These are phyloP conservation scores for Xylaria scruposa DNA, from an alignment of 495 filamentous ascomycete species.

Conservation along the genomic window DNA sequence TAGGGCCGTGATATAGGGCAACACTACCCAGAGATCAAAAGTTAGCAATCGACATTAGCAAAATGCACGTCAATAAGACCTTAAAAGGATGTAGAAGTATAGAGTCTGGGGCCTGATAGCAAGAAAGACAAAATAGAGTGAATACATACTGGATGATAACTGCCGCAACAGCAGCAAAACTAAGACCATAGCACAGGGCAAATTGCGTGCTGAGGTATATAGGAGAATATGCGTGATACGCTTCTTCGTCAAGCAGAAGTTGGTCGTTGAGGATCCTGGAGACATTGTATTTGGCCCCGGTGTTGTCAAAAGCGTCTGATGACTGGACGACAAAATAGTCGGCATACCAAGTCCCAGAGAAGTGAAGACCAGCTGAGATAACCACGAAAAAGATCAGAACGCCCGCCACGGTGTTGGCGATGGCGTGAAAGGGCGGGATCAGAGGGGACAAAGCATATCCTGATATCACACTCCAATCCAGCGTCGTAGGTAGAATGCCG, in stretches of 20 bases:
- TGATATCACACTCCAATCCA: conserved; percentile 71
- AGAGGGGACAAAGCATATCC: conserved; percentile 71
- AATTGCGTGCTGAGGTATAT: conserved; percentile 68
- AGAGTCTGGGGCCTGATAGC: background rate
- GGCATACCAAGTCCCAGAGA: conserved; percentile 69
- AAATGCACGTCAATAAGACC: too few species aligned
- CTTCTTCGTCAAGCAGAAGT: conserved; percentile 56
- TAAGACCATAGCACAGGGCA: conserved; percentile 68
- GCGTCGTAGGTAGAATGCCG: conserved; percentile 61
- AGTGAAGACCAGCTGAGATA: conserved; percentile 63
- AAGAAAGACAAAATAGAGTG: too few species aligned
- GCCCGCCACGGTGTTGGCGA: conserved; percentile 64
- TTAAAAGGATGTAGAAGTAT: background rate
- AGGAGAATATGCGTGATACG: conserved; percentile 65
- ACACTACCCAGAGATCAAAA: conserved; percentile 31
- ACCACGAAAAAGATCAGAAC: conserved; percentile 61
- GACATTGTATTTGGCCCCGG: conserved; percentile 62
- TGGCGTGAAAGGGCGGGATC: conserved; percentile 72
- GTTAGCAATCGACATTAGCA: background rate
- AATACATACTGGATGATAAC: conserved; percentile 59
- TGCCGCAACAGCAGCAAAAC: conserved; percentile 71
- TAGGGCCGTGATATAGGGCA: conserved; percentile 66
- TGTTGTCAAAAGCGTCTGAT: conserved; percentile 66
- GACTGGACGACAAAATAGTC: conserved; percentile 63
- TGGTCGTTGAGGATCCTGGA: conserved; percentile 55